Base-by-base conservation (phyloP, 306 rosid genomes). In the Dryas drummondii region DNA sequence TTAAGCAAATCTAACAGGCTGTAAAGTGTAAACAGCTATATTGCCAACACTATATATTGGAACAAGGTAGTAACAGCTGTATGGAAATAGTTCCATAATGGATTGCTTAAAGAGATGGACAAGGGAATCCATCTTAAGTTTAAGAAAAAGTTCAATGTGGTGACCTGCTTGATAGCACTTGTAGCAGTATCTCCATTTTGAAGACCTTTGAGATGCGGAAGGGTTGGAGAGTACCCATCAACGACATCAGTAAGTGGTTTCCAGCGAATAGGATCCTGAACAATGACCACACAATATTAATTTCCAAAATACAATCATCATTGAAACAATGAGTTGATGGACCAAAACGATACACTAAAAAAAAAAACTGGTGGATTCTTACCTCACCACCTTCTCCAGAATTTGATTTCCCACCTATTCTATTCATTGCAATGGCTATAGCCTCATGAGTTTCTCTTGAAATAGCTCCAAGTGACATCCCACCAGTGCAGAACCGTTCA, bases 331-430 rank as follows among this genome's bases (percentile, higher is more conserved):
- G 56, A 81, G 73, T 15, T 41, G 60, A 48, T 19, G 56, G 60
- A 64, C 57, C 50, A 73, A 59, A 72, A 6, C 6, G 22, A 76
- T 56, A 15, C 45, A 71, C 53, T 42, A 57, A 67, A 65, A 67
- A 65, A 40, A 52, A 69, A 9, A 37, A 48, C 52, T 37, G 52
- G 74, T 40, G 19, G 78, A 74, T 15, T 50, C 46, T 42, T 94
- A 94, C 99, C 99, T 94, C 99, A 27, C 99, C 99, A 85, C 99
- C 99, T 89, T 94, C 99, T 80, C 99, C 99, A 27, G 99, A 94
- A 83, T 94, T 94, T 59, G 97, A 92, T 81, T 88, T 94, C 79
- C 99, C 99, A 81, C 97, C 99, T 83, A 94, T 6, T 85, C 99
- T 92, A 78, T 94, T 94, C 99, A 94, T 94, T 76, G 99, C 99